Conservation (phyloP, 805 yeast species). For the Isabelozyma rhagii region DNA sequence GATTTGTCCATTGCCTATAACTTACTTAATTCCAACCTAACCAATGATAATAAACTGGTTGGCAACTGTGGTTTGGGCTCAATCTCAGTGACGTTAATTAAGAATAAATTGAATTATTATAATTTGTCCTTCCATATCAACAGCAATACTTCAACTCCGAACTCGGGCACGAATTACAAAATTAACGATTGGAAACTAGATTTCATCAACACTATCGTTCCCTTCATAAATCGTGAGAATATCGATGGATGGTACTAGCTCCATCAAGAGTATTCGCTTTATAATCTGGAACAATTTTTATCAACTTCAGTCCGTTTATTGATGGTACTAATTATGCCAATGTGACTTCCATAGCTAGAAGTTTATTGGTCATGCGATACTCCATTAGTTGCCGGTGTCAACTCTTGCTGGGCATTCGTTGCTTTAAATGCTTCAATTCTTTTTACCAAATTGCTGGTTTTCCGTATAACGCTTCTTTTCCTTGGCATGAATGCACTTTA, state of each 20-base stretch:
- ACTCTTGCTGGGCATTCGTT: neutral
- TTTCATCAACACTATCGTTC: slow-evolving; percentile 15
- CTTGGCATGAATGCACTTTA: neutral
- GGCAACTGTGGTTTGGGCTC: slow-evolving; percentile 21
- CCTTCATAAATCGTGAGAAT: slow-evolving; percentile 28
- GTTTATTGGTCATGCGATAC: no score
- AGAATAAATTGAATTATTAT: slow-evolving; percentile 20
- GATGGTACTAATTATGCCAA: neutral
- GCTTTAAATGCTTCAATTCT: neutral
- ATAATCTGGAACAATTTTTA: no score
- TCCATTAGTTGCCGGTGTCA: no score
- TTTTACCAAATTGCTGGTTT: neutral
- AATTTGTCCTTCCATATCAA: slow-evolving; percentile 21
- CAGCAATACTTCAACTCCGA: neutral
- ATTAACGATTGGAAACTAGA: slow-evolving; percentile 17
- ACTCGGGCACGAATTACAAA: neutral
- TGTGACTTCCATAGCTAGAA: no score
- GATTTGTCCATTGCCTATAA: slow-evolving; percentile 35
- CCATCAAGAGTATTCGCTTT: neutral
- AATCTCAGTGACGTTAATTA: slow-evolving; percentile 16
- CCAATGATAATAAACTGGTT: slow-evolving; percentile 1
- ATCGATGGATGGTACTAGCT: slow-evolving; percentile 34
- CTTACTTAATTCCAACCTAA: slow-evolving; percentile 24
- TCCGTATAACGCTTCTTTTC: neutral
- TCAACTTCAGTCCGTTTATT: no score